These are phyloP conservation scores for Boletus edulis DNA, from an alignment of 768 basidiomycete species.

Conservation along the genomic window DNA sequence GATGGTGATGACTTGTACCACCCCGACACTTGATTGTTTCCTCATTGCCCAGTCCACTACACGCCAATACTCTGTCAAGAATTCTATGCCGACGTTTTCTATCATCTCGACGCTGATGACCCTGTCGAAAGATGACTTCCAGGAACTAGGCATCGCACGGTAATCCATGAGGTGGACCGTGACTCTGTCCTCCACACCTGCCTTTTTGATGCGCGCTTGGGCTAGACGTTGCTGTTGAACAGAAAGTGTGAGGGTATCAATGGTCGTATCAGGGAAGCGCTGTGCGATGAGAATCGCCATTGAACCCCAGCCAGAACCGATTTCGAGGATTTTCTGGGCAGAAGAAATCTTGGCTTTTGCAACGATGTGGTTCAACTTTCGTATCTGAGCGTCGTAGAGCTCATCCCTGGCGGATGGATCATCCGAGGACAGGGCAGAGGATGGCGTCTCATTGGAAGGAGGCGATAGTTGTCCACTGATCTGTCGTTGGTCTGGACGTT, in stretches of 20 bases:
- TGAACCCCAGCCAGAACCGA: background rate
- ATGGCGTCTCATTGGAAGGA: too few species aligned
- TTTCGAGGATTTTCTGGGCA: background rate
- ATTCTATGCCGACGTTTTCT: background rate
- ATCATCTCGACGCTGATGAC: background rate
- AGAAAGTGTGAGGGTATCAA: background rate
- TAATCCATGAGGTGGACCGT: slow-evolving; percentile 1
- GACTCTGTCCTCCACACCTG: background rate
- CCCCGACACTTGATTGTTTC: background rate
- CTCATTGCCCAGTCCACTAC: background rate
- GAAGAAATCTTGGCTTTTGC: background rate
- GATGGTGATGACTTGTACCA: background rate
- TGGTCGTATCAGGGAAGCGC: background rate
- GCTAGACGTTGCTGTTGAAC: background rate
- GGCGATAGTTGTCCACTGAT: background rate
- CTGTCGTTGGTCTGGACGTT: background rate
- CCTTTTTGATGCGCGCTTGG: background rate
- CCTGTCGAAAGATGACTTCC: background rate
- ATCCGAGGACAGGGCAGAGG: background rate
- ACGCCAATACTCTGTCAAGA: background rate
- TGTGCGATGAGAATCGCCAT: background rate
- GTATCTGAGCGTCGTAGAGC: background rate
- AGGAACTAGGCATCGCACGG: slow-evolving; percentile 1
- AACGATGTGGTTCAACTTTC: background rate
- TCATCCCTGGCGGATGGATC: background rate